Percentiles rank a stretch among this genome's conserved stretches.
Conservation (phyloP, 202 grass and related monocot species). For the Panicum hallii region DNA sequence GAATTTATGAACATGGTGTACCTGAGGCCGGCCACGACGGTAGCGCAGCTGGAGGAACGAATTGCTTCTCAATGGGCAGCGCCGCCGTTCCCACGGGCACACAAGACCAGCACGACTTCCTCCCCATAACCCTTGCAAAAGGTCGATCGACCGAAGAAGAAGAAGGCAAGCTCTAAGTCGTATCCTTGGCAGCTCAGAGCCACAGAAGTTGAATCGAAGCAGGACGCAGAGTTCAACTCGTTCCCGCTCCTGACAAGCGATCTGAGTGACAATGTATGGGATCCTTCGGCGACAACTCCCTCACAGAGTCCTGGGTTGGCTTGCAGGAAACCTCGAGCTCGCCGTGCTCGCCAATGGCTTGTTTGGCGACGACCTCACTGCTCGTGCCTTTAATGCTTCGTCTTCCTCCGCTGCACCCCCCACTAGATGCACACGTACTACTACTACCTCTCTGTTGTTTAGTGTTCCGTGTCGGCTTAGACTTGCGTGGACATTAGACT, state of each 20-base stretch:
- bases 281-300: too few relatives aligned
- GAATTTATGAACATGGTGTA: conserved; percentile 23
- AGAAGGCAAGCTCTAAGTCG: too few relatives aligned
- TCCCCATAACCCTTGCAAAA: conserved; percentile 12
- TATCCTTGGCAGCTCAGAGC: too few relatives aligned
- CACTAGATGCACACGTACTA: conserved; percentile 18
- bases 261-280: too few relatives aligned
- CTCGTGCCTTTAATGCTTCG: not conserved
- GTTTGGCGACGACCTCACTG: conserved; percentile 40
- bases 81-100: conserved; percentile 29
- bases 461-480: conserved; percentile 26
- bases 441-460: not conserved
- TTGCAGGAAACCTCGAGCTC: conserved; percentile 39
- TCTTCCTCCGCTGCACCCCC: conserved; percentile 31
- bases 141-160: not conserved
- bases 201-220: too few relatives aligned
- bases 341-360: not conserved
- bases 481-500: not conserved
- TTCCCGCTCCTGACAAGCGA: too few relatives aligned
- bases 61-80: conserved; percentile 58
- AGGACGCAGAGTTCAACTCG: too few relatives aligned
- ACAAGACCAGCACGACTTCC: conserved; percentile 20
- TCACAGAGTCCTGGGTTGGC: not conserved
- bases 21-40: conserved; percentile 65
- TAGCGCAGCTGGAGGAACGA: conserved; percentile 50